These are phyloP conservation scores for Salix brachista DNA, from an alignment of 345 rosid species.

Conservation along the genomic window DNA sequence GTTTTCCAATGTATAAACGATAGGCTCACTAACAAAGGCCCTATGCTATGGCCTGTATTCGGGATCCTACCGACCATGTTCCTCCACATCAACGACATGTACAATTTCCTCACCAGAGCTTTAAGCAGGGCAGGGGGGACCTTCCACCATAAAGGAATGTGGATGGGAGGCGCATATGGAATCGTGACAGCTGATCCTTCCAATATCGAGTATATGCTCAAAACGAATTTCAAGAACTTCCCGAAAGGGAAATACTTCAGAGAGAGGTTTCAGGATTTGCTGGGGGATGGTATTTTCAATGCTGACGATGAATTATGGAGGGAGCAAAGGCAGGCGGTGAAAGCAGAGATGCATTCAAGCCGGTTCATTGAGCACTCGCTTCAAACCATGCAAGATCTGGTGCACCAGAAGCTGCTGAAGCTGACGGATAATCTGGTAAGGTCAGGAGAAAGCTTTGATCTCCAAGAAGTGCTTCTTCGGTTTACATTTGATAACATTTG, in stretches of 20 bases:
- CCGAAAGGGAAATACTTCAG: conserved; percentile 63
- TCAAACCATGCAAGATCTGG: conserved; percentile 42
- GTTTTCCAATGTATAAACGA: conserved; percentile 45
- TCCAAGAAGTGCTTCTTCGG: conserved; percentile 67
- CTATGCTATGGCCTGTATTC: conserved; percentile 62
- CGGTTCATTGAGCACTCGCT: conserved; percentile 48
- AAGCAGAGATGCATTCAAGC: conserved; percentile 59
- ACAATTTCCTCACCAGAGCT: conserved; percentile 40
- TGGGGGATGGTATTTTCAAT: conserved; percentile 71
- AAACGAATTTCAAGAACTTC: conserved; percentile 61
- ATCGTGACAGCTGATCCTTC: conserved; percentile 50
- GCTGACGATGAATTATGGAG: conserved; percentile 61
- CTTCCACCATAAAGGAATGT: conserved; percentile 45
- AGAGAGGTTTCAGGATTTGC: conserved; percentile 58
- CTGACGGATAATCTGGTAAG: conserved; percentile 34
- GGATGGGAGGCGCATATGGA: conserved; percentile 55
- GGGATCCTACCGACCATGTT: conserved; percentile 47
- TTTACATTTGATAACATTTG: conserved; percentile 79
- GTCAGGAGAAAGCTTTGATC: conserved; percentile 47
- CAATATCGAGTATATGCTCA: conserved; percentile 62
- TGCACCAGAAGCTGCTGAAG: conserved; percentile 51
- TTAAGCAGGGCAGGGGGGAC: conserved; percentile 47
- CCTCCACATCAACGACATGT: conserved; percentile 23
- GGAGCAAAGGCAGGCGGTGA: conserved; percentile 51
- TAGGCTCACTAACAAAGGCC: conserved; percentile 49